Percentiles rank a stretch among this genome's conserved stretches.
These are phyloP conservation scores for Pleurotus ostreatus DNA, from an alignment of 768 basidiomycete genomes.

Conservation along the genomic window DNA sequence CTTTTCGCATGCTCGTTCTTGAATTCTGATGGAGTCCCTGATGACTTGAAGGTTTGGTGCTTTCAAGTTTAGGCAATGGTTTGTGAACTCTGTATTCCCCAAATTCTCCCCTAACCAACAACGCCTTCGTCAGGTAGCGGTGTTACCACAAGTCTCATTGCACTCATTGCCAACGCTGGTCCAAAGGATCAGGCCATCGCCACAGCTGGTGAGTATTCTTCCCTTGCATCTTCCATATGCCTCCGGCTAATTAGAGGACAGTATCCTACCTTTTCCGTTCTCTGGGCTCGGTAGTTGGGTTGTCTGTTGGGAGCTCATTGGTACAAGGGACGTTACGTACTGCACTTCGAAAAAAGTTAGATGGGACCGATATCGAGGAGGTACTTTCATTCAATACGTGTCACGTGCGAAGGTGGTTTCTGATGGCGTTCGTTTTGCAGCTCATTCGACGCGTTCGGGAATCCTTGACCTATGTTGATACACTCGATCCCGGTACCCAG, in stretches of 20 bases:
- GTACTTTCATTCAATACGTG: slow-evolving; percentile 22
- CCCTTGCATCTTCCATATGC: too few relatives aligned
- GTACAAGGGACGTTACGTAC: slow-evolving; percentile 47
- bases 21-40: neutral
- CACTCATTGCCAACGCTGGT: slow-evolving; percentile 61
- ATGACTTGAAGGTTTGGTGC: slow-evolving; percentile 23
- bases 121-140: slow-evolving; percentile 35
- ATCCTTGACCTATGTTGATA: slow-evolving; percentile 42
- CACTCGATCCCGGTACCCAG: neutral
- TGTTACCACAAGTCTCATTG: slow-evolving; percentile 53
- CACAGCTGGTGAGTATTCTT: slow-evolving; percentile 43
- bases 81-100: neutral
- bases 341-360: slow-evolving; percentile 35
- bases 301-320: slow-evolving; percentile 55
- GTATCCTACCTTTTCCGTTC: slow-evolving; percentile 68
- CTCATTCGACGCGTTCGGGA: slow-evolving; percentile 46
- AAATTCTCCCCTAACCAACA: neutral
- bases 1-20: neutral
- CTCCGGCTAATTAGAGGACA: slow-evolving; percentile 14
- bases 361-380: slow-evolving; percentile 48
- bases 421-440: slow-evolving; percentile 19
- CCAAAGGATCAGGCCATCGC: slow-evolving; percentile 60
- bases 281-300: slow-evolving; percentile 52
- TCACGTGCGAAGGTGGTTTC: neutral
- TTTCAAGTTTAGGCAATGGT: slow-evolving; percentile 39